Percentiles rank a stretch among this genome's conserved stretches.
phyloP scores from a whole-genome alignment of 768 basidiomycete genomes.

The Pisolithus tinctorius region DNA sequence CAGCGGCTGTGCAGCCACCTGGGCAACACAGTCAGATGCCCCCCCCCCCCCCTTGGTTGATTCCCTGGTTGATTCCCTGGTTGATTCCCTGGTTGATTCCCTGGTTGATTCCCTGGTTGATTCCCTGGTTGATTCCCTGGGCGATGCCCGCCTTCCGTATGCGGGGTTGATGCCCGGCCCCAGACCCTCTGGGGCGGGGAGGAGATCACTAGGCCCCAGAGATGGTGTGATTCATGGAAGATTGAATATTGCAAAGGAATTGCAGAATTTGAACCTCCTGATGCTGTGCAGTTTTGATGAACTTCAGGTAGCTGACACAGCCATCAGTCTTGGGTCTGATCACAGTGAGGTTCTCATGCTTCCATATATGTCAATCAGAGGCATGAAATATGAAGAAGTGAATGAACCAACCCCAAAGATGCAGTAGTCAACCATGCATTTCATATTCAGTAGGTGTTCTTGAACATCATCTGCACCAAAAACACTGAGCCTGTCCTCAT shows the following conservation, averaged over 20 bases:
- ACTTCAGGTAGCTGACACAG: slow-evolving; percentile 7
- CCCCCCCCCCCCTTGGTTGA: too few relatives aligned
- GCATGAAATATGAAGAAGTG: neutral
- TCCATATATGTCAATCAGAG: neutral
- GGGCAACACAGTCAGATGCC: too few relatives aligned
- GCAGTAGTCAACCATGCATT: neutral
- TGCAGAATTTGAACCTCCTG: slow-evolving; percentile 4
- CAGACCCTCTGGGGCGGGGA: too few relatives aligned
- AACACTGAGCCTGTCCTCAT: slow-evolving; percentile 1
- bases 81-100: too few relatives aligned
- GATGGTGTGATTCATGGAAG: slow-evolving; percentile 1
- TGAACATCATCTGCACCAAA: neutral
- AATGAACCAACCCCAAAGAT: neutral
- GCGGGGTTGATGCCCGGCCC: too few relatives aligned
- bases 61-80: too few relatives aligned
- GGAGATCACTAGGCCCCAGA: neutral
- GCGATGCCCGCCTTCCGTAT: too few relatives aligned
- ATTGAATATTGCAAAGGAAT: slow-evolving; percentile 3
- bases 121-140: too few relatives aligned
- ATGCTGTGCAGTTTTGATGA: neutral
- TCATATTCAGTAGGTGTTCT: neutral
- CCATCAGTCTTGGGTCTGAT: too few relatives aligned
- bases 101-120: too few relatives aligned
- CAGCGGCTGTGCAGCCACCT: too few relatives aligned
- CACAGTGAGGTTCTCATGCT: too few relatives aligned